Evolutionary conservation across 768 basidiomycete genomes (phyloP).

Genomic region (Russula dissimulans): DNA sequence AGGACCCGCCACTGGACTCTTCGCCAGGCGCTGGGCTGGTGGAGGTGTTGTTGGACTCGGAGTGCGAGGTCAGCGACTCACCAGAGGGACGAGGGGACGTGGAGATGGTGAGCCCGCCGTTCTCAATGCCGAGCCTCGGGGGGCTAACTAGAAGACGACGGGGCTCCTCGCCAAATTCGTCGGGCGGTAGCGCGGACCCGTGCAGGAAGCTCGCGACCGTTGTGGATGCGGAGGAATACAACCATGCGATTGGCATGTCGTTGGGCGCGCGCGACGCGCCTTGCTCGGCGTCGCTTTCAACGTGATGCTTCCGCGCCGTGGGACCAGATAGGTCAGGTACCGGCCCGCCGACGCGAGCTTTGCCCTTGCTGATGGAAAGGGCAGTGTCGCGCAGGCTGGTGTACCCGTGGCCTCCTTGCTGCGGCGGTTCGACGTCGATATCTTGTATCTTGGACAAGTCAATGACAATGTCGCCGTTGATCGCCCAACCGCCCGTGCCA

Average conservation of each 20-base stretch:
- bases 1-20: neutral
- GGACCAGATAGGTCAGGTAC: neutral
- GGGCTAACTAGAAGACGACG: slow-evolving; percentile 23
- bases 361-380: slow-evolving; percentile 45
- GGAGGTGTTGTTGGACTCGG: neutral
- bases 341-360: slow-evolving; percentile 26
- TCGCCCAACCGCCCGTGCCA: slow-evolving; percentile 84
- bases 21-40: neutral
- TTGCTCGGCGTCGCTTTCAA: slow-evolving; percentile 32
- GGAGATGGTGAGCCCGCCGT: neutral
- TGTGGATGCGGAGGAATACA: slow-evolving; percentile 47
- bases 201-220: slow-evolving; percentile 44
- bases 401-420: slow-evolving; percentile 32
- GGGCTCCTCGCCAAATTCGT: slow-evolving; percentile 21
- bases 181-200: slow-evolving; percentile 28
- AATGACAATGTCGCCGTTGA: slow-evolving; percentile 78
- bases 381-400: slow-evolving; percentile 53
- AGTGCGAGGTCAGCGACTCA: neutral
- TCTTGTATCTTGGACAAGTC: slow-evolving; percentile 66
- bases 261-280: neutral
- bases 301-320: slow-evolving; percentile 41
- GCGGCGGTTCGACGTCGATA: slow-evolving; percentile 56
- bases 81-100: neutral
- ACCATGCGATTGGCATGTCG: slow-evolving; percentile 1
- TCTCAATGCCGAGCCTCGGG: slow-evolving; percentile 13